phyloP scores from a whole-genome alignment of 2,329 filamentous ascomycete genomes.

The Colletotrichum euphorbiae region DNA sequence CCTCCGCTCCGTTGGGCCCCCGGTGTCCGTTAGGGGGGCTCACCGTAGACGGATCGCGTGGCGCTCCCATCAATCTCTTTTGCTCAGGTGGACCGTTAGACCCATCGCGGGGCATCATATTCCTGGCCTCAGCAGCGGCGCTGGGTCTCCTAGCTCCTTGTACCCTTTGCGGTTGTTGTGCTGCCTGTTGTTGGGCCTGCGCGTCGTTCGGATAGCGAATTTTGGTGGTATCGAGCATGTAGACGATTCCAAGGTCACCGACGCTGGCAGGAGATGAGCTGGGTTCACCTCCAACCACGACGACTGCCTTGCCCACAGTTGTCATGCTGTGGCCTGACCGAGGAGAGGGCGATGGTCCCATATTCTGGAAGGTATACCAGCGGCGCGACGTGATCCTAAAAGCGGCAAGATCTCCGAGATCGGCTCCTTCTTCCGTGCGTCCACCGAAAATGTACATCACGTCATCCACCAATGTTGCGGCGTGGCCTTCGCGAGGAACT shows the following conservation, averaged over 20 bases:
- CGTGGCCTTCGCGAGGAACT: constrained; percentile 91
- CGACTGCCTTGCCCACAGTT: constrained; percentile 88
- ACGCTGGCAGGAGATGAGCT: constrained; percentile 86
- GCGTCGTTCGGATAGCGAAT: constrained; percentile 93
- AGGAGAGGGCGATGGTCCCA: constrained; percentile 94
- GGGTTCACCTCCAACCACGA: constrained; percentile 93
- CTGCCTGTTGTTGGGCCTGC: constrained; percentile 48
- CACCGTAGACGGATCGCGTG: constrained; percentile 50
- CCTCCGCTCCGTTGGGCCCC: constrained; percentile 55
- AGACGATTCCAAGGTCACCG: constrained; percentile 87
- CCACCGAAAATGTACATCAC: constrained; percentile 99
- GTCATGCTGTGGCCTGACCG: constrained; percentile 99
- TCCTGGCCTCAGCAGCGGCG: constrained; percentile 52
- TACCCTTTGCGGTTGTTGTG: constrained; percentile 54
- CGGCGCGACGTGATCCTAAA: constrained; percentile 79
- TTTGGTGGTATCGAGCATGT: constrained; percentile 93
- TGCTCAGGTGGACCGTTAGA: constrained; percentile 63
- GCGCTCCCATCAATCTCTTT: constrained; percentile 58
- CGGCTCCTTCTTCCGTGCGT: constrained; percentile 90
- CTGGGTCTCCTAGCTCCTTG: constrained; percentile 58
- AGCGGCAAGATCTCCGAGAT: constrained; percentile 92
- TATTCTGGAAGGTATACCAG: constrained; percentile 99
- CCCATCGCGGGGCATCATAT: constrained; percentile 60
- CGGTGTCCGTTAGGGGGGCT: constrained; percentile 56
- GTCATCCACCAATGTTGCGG: constrained; percentile 91